Evolutionary conservation across 106 monocot genomes (phyloP), one percentile per base, ranked within the genome.

Genomic region (Hemerocallis citrina): DNA sequence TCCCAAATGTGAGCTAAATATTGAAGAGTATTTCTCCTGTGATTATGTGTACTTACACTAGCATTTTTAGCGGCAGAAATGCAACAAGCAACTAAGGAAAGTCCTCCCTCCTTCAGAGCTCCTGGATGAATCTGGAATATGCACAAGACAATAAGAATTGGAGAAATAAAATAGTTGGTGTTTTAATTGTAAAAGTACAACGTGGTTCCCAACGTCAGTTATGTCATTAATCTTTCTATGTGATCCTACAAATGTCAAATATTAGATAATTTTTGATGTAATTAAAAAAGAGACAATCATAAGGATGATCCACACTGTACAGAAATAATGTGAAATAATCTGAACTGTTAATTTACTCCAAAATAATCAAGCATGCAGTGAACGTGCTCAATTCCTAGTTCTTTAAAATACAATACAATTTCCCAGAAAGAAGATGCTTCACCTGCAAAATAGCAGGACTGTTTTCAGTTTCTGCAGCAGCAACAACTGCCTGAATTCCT

Each of bases 401-500:
- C n/a, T n/a, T n/a, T n/a, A n/a, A 9, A 37, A 37, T 5, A 37
- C 10, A 41, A 7, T 41, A 41, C 15, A 41, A 41, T 41, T 1
- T 41, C 41, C 4, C 41, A 41, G 41, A 15, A 15, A 41, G 1
- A 41, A 41, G 2, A 41, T 41, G 4, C 1, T 45, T 52, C 33
- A 96, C 96, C 76, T 96, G 96, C 73, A 96, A 80, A 57, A 96
- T 96, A 61, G 96, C 91, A 74, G 96, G 96, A 63, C 90, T 96
- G 22, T 65, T 79, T 72, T 84, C 79, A 59, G 72, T 76, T 49
- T 96, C 96, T 67, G 96, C 96, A 49, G 90, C 96, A 66, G 84
- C 74, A 70, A 91, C 57, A 70, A 96, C 87, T 41, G 96, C 90
- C 62, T 91, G 70, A 69, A 87, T 59, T 29, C 96, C 96, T 84